Evolutionary conservation across 768 basidiomycete species (phyloP).

Genomic region (Lanmaoa rubissima): DNA sequence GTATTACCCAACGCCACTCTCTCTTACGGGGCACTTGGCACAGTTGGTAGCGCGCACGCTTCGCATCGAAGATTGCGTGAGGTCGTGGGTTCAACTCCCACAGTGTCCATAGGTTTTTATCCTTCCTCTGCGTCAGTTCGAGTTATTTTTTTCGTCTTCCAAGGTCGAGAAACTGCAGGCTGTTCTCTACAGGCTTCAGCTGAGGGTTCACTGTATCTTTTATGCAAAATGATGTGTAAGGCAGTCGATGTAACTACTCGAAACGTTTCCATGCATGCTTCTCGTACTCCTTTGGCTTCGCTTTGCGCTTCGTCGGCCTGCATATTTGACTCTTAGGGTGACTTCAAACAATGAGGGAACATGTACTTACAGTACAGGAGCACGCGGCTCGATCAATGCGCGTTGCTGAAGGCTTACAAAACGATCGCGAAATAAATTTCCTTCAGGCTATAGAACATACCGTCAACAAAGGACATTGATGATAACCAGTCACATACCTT

Average conservation of each 20-base stretch:
- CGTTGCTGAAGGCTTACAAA: conserved; percentile 87
- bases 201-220: too few relatives aligned
- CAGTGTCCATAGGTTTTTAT: conserved; percentile 27
- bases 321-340: background rate
- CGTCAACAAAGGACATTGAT: background rate
- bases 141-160: background rate
- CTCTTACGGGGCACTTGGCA: conserved; percentile 27
- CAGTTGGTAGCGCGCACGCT: conserved; percentile 36
- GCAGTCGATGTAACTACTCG: conserved; percentile 31
- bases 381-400: conserved; percentile 82
- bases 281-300: conserved; percentile 63
- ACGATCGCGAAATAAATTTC: conserved; percentile 88
- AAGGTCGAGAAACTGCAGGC: background rate
- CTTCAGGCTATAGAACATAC: conserved; percentile 65
- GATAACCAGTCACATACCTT: conserved; percentile 53
- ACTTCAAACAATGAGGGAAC: conserved; percentile 23
- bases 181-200: background rate
- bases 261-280: conserved; percentile 81
- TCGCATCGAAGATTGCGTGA: conserved; percentile 30
- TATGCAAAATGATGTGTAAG: background rate
- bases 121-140: background rate
- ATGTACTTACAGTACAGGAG: conserved; percentile 60
- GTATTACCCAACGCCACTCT: fast-evolving
- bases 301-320: conserved; percentile 35
- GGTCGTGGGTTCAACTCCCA: conserved; percentile 36